phyloP scores from a whole-genome alignment of 2,329 filamentous ascomycete species.

The Blastomyces gilchristii region DNA sequence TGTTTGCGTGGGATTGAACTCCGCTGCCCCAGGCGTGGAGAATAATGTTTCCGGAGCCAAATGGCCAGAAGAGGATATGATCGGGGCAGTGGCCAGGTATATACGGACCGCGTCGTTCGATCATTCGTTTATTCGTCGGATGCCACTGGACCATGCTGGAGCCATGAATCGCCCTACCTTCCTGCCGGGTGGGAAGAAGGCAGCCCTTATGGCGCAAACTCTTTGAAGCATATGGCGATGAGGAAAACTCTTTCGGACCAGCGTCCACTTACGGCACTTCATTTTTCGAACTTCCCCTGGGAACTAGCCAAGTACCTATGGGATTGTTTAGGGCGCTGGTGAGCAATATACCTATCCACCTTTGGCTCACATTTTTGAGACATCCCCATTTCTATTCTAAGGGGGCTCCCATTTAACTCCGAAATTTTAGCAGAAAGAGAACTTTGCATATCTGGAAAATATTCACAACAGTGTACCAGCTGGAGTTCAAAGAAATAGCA shows the following conservation, averaged over 20 bases:
- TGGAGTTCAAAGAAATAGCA: slow-evolving; percentile 23
- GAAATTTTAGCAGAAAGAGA: slow-evolving; percentile 23
- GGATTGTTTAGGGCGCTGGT: slow-evolving; percentile 30
- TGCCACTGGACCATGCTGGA: slow-evolving; percentile 26
- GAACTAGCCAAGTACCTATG: slow-evolving; percentile 31
- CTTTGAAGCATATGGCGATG: slow-evolving; percentile 29
- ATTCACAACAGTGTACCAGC: slow-evolving; percentile 30
- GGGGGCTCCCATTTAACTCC: not conserved
- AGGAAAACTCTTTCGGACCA: slow-evolving; percentile 28
- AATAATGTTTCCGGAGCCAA: not conserved
- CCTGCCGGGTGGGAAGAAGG: slow-evolving; percentile 21
- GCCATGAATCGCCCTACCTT: slow-evolving; percentile 31
- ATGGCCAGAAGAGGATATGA: slow-evolving; percentile 14
- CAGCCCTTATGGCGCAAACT: slow-evolving; percentile 22
- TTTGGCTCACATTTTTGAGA: not conserved
- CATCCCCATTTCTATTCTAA: not conserved
- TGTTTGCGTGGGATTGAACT: not conserved
- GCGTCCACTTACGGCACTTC: slow-evolving; percentile 24
- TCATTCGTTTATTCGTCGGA: slow-evolving; percentile 8
- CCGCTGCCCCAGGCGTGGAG: not conserved
- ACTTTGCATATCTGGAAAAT: slow-evolving; percentile 38
- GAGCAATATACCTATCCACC: slow-evolving; percentile 10
- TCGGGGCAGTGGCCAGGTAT: slow-evolving; percentile 16
- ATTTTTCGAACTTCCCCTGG: slow-evolving; percentile 34
- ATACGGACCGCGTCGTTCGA: slow-evolving; percentile 13